Evolutionary conservation across 2,329 filamentous ascomycete species (phyloP).

Genomic region (Zymoseptoria ardabiliae): DNA sequence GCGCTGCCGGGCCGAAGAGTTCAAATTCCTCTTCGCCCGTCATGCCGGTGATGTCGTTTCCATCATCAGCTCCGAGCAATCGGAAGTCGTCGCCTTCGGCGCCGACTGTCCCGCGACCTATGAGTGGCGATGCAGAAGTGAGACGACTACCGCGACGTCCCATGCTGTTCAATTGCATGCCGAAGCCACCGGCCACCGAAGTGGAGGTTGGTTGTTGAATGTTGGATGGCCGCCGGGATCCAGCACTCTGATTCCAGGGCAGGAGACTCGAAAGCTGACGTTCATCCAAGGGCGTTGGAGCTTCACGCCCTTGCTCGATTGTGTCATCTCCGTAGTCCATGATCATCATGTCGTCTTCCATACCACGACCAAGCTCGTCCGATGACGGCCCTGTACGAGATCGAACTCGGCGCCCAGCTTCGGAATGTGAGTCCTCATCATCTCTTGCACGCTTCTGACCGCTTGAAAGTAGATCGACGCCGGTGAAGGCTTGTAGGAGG

Average conservation of each 20-base stretch:
- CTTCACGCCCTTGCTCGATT: constrained; percentile 65
- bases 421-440: constrained; percentile 16
- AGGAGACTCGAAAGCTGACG: constrained; percentile 50
- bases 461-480: constrained; percentile 20
- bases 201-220: constrained; percentile 24
- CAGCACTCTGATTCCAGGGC: constrained; percentile 54
- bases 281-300: constrained; percentile 58
- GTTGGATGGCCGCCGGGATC: constrained; percentile 36
- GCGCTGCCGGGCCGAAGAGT: constrained; percentile 38
- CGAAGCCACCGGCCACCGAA: constrained; percentile 24
- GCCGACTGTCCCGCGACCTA: constrained; percentile 37
- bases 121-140: constrained; percentile 54
- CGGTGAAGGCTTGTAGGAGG: constrained; percentile 45
- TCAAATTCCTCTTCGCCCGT: constrained; percentile 36
- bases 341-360: constrained; percentile 5
- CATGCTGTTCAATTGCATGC: constrained; percentile 12
- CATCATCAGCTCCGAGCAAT: constrained; percentile 10
- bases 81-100: constrained; percentile 12
- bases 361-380: constrained; percentile 29
- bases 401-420: constrained; percentile 22
- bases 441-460: constrained; percentile 24
- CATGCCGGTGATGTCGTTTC: constrained; percentile 15
- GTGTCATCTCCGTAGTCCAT: constrained; percentile 31
- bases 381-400: constrained; percentile 28
- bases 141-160: constrained; percentile 47